Evolutionary conservation across 768 basidiomycete species (phyloP), one percentile per base, ranked within the genome.

Genomic region (Phaffia tasmanica): DNA sequence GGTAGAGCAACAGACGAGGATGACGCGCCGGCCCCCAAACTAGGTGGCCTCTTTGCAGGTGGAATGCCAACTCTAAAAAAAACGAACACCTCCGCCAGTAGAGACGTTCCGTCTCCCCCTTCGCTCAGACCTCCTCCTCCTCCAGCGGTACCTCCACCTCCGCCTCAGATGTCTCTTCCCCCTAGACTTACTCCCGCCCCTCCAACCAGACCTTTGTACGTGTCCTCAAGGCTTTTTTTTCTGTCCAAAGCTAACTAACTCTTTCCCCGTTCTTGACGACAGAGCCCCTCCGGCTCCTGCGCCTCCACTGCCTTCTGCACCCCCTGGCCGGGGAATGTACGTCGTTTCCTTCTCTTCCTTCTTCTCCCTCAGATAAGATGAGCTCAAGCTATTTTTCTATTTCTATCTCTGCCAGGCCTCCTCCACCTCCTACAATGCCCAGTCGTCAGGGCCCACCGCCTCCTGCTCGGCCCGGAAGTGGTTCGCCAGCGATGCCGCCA

Each of bases 61-160:
- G 91, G 92, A 1, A 84, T 94, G 80, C 92, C 92, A 4, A 92
- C 88, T 74, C 74, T 94, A 73, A 93, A 86, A 79, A 83, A 89
- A 55, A 81, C 86, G n/a, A 87, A 84, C 16, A 81, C 27, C 58
- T 23, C 30, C 51, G 35, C 55, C n/a, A 32, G 27, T 42, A 54
- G 50, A 21, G 15, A 23, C 9, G 27, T 3, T 23, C 58, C 19
- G 71, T 7, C 16, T 21, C 19, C 2, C n/a, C 55, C 32, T 58
- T 53, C 30, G 19, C 29, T 53, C 1, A 42, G 50, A 8, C 62
- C 55, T 16, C 32, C 68, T 62, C 65, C 65, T n/a, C 68, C 72
- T 25, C 65, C 71, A 50, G 61, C 70, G 23, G 63, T 71, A 21
- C 68, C 70, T 16, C 62, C 49, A 9, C 50, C 73, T 65, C 72